phyloP scores from a whole-genome alignment of 306 rosid species.

The Ormosia semicastrata region DNA sequence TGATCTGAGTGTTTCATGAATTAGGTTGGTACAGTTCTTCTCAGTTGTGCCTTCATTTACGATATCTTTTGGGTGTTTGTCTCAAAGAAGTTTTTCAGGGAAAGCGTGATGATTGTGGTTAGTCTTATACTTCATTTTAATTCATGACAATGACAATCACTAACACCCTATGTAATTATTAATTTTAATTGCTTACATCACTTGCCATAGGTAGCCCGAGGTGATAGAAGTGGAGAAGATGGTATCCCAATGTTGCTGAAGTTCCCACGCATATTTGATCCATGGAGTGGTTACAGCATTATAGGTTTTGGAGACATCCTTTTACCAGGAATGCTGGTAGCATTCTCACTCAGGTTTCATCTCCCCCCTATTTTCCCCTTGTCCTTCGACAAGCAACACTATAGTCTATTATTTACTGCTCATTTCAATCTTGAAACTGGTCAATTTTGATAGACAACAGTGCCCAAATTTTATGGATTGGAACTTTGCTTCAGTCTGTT shows the following conservation, averaged over 20 bases:
- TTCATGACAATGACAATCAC: background rate
- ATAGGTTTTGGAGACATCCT: conserved; percentile 98
- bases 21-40: conserved; percentile 94
- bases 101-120: conserved; percentile 99
- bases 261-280: conserved; percentile 88
- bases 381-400: background rate
- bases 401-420: background rate
- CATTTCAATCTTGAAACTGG: background rate
- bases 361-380: conserved; percentile 13
- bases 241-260: conserved; percentile 96
- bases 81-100: conserved; percentile 76
- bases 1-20: conserved; percentile 27
- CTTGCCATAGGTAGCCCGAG: conserved; percentile 77
- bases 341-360: conserved; percentile 84
- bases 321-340: conserved; percentile 87
- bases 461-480: conserved; percentile 9
- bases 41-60: conserved; percentile 82
- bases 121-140: conserved; percentile 37
- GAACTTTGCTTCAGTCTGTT: background rate
- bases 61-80: conserved; percentile 96
- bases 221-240: conserved; percentile 89
- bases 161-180: background rate
- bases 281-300: conserved; percentile 98
- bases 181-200: background rate
- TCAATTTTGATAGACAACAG: background rate